Evolutionary conservation across 768 basidiomycete genomes (phyloP).

Genomic region (Russula vinacea): DNA sequence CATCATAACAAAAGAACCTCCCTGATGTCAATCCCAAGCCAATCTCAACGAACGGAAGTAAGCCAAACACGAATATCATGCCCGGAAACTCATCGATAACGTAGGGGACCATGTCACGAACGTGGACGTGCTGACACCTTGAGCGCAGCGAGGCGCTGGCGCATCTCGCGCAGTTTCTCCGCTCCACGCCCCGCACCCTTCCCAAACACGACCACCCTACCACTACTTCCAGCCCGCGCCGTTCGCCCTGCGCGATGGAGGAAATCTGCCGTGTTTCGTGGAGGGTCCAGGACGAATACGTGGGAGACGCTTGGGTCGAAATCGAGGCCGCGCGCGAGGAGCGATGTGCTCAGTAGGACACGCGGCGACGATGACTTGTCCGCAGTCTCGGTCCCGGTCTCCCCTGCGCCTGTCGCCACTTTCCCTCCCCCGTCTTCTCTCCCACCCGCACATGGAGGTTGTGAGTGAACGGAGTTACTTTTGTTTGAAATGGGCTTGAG

Average conservation of each 20-base stretch:
- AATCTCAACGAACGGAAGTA: background rate
- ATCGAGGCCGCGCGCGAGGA: constrained; percentile 87
- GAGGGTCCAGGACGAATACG: constrained; percentile 85
- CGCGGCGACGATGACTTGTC: constrained; percentile 51
- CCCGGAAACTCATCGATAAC: background rate
- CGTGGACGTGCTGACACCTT: background rate
- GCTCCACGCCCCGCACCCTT: constrained; percentile 65
- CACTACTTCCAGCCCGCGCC: constrained; percentile 66
- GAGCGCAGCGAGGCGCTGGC: constrained; percentile 12
- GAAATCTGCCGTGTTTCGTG: constrained; percentile 88
- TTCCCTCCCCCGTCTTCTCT: constrained; percentile 7
- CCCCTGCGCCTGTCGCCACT: background rate
- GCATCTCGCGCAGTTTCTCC: constrained; percentile 32
- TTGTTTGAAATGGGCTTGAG: constrained; percentile 13
- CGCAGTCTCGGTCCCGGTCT: constrained; percentile 17
- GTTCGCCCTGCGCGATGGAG: constrained; percentile 86
- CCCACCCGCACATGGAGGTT: constrained; percentile 4
- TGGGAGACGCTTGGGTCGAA: constrained; percentile 77
- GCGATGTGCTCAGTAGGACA: constrained; percentile 84
- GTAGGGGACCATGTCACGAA: background rate
- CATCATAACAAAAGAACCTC: no score
- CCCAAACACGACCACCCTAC: constrained; percentile 75
- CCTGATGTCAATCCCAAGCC: background rate
- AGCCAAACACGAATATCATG: no score
- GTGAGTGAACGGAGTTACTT: constrained; percentile 37